A percentile compares a stretch with the other conserved stretches of the same genome.
phyloP scores from a whole-genome alignment of 2,329 filamentous ascomycete genomes.

The Exophiala alcalophila region DNA sequence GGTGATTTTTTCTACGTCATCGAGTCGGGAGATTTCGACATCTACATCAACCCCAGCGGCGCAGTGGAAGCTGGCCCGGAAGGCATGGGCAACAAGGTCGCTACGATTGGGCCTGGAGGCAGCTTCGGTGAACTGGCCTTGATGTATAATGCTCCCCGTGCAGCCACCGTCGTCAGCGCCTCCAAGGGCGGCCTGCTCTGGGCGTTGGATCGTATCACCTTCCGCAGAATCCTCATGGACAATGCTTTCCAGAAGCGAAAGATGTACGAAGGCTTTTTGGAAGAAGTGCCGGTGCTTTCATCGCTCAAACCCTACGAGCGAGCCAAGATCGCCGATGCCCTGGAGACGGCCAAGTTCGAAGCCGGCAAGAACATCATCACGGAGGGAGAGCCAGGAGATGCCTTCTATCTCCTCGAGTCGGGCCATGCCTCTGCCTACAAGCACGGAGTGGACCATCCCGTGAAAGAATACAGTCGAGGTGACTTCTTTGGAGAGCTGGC shows the following conservation, averaged over 20 bases:
- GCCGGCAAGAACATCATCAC: slow-evolving; percentile 79
- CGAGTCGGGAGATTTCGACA: slow-evolving; percentile 84
- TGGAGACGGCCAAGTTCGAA: slow-evolving; percentile 85
- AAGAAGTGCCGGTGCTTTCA: slow-evolving; percentile 82
- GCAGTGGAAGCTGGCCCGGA: slow-evolving; percentile 73
- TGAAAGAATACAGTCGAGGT: slow-evolving; percentile 82
- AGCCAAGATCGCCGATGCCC: slow-evolving; percentile 93
- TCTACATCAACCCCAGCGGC: slow-evolving; percentile 80
- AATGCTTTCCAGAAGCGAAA: slow-evolving; percentile 92
- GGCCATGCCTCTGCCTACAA: slow-evolving; percentile 87
- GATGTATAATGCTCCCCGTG: slow-evolving; percentile 98
- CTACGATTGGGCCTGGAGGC: slow-evolving; percentile 77
- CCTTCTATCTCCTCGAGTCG: slow-evolving; percentile 85
- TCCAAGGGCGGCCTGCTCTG: slow-evolving; percentile 78
- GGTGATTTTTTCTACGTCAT: slow-evolving; percentile 98
- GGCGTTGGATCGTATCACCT: slow-evolving; percentile 92
- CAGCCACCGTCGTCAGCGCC: slow-evolving; percentile 84
- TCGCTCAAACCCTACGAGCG: slow-evolving; percentile 88
- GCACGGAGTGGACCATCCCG: slow-evolving; percentile 63
- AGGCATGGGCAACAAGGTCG: slow-evolving; percentile 79
- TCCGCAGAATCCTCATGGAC: slow-evolving; percentile 97
- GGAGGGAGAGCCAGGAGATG: slow-evolving; percentile 86
- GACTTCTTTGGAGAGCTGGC: slow-evolving; percentile 98
- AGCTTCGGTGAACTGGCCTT: slow-evolving; percentile 95
- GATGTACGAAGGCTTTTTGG: slow-evolving; percentile 96